Conservation (phyloP, 768 basidiomycete genomes). For the Russula emetica region DNA sequence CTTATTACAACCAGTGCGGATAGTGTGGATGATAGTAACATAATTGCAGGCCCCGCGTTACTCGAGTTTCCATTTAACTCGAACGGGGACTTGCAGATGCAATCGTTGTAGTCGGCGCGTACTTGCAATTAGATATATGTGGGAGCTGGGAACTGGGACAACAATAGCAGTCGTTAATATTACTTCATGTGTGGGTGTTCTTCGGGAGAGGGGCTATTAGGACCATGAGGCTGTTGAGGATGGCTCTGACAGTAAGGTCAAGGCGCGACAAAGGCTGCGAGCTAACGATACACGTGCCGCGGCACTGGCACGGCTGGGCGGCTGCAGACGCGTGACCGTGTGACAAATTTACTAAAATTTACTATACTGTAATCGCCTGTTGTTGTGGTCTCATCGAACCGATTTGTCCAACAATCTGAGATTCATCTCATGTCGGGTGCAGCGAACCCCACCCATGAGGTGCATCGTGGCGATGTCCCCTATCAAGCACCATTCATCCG, state of each 20-base stretch:
- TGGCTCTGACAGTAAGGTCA: neutral
- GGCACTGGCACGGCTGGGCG: too few relatives aligned
- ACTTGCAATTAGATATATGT: neutral
- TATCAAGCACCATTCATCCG: conserved; percentile 47
- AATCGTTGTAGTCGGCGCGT: neutral
- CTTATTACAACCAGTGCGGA: conserved; percentile 18
- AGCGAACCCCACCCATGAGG: conserved; percentile 21
- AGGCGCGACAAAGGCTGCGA: too few relatives aligned
- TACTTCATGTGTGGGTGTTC: neutral
- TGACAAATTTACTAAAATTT: neutral
- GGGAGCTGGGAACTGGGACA: neutral
- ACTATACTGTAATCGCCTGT: neutral
- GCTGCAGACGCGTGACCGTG: conserved; percentile 7
- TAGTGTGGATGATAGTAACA: conserved; percentile 22
- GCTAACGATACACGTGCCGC: too few relatives aligned
- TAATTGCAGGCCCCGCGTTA: conserved; percentile 25
- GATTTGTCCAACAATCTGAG: neutral
- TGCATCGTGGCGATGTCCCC: conserved; percentile 30
- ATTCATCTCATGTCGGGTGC: conserved; percentile 14
- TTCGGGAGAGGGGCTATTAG: neutral
- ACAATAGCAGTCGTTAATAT: neutral
- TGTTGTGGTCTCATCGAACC: too few relatives aligned
- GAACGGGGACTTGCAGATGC: neutral
- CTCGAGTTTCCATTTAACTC: conserved; percentile 26
- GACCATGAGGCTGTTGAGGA: neutral